Base-by-base conservation (phyloP, 352 stramenopile genomes). In the Peronospora tabacina region DNA sequence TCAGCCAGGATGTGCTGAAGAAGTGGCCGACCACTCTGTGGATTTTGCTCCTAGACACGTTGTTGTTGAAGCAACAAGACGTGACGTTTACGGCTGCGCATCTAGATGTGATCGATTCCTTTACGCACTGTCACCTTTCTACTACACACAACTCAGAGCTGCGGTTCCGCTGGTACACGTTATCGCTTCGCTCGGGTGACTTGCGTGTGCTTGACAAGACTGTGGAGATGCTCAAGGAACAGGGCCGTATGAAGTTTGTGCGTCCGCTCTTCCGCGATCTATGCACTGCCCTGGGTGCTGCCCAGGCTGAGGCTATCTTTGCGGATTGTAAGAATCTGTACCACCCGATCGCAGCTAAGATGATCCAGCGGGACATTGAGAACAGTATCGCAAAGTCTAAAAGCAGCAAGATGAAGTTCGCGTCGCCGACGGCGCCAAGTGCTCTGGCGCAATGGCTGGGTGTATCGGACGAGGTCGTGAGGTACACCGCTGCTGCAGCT, bases 191-290 rank as follows among this genome's bases (percentile, higher is more conserved):
- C 16, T 62, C 76, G 3, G 54, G 65, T 28, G 69, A 84, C 40
- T 43, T 66, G 46, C 68, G 71, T 19, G 24, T 73, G 48, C 41
- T 85, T 16, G 44, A 65, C 19, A 59, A 61, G 28, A 75, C 66
- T 8, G 58, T 69, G 0, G 54, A 58, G 29, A 80, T 87, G 42
- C 44, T 86, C 16, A 67, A 78, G 35, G 76, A 87, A 44, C 76
- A 87, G 42, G 76, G 74, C 32, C 74, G 76, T 37, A 85, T 87
- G 76, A 87, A 87, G 68, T 87, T 79, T 40, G 70, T 85, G 16
- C 73, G 73, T 22, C 76, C 74, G 36, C 63, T 88, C 8, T 85
- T 82, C 50, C 72, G 72, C 8, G 77, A 86, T 33, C 34, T 88
- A 24, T 77, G 68, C 39, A 63, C 51, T 13, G 34, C 60, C 10